A percentile compares a stretch with the other conserved stretches of the same genome.
phyloP scores from a whole-genome alignment of 2,329 filamentous ascomycete genomes.

The Graphilbum fragrans region DNA sequence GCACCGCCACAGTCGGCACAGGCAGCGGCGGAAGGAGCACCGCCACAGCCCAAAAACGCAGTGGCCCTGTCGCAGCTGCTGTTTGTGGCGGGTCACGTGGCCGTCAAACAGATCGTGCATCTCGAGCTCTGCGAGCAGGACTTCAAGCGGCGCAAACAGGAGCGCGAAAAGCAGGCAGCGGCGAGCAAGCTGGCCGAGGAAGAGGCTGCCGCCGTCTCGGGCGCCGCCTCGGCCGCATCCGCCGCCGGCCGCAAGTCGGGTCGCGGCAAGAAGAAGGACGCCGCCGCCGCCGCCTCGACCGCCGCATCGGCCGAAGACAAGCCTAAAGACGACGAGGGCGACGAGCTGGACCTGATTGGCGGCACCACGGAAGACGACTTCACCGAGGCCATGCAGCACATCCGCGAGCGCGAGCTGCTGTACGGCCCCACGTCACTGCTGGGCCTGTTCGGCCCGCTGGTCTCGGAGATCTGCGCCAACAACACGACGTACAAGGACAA shows the following conservation, averaged over 20 bases:
- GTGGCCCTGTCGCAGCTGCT: conserved; percentile 78
- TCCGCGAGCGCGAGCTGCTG: conserved; percentile 72
- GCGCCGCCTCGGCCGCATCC: background rate
- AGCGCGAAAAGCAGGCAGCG: conserved; percentile 60
- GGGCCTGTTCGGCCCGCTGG: conserved; percentile 82
- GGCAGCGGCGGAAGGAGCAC: conserved; percentile 14
- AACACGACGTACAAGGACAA: conserved; percentile 86
- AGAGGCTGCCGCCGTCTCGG: conserved; percentile 1
- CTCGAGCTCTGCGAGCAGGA: conserved; percentile 94
- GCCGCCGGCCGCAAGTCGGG: conserved; percentile 12
- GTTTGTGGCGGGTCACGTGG: conserved; percentile 91
- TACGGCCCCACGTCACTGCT: conserved; percentile 76
- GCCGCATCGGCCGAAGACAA: conserved; percentile 23
- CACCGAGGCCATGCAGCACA: conserved; percentile 73
- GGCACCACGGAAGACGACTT: conserved; percentile 94
- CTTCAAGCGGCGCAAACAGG: conserved; percentile 91
- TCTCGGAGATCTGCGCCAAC: conserved; percentile 86
- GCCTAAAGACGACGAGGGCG: conserved; percentile 44
- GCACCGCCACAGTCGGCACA: conserved; percentile 12
- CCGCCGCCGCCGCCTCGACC: conserved; percentile 18
- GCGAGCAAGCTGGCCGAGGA: conserved; percentile 29
- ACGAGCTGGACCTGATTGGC: conserved; percentile 92
- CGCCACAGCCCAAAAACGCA: conserved; percentile 53
- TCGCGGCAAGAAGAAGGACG: conserved; percentile 18
- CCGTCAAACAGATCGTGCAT: conserved; percentile 98